Evolutionary conservation across 495 filamentous ascomycete species (phyloP).

Genomic region (Penicillium odoratum): DNA sequence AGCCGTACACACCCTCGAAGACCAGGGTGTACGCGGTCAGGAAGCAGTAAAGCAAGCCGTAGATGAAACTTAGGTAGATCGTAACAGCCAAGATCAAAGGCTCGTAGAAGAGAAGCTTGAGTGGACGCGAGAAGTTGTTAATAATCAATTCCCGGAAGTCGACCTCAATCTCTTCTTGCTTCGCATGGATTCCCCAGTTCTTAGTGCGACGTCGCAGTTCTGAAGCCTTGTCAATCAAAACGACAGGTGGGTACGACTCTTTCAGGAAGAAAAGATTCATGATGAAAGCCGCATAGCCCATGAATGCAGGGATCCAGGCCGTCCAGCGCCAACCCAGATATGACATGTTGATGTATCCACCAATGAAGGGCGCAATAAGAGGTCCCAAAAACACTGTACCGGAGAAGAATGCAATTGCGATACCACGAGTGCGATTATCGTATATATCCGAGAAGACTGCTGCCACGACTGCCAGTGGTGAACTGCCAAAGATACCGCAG

Average conservation of each 20-base stretch:
- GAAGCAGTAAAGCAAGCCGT: constrained; percentile 47
- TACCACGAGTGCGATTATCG: constrained; percentile 71
- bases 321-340: constrained; percentile 86
- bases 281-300: constrained; percentile 72
- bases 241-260: constrained; percentile 84
- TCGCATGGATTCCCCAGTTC: constrained; percentile 95
- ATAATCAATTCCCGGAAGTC: constrained; percentile 63
- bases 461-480: constrained; percentile 80
- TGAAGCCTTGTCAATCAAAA: constrained; percentile 74
- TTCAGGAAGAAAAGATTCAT: constrained; percentile 73
- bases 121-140: constrained; percentile 36
- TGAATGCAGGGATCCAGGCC: constrained; percentile 69
- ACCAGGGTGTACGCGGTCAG: constrained; percentile 47
- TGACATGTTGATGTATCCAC: constrained; percentile 63
- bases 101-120: constrained; percentile 29
- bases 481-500: constrained; percentile 62
- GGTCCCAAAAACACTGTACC: constrained; percentile 85
- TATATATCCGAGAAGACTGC: constrained; percentile 93
- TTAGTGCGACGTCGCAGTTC: constrained; percentile 78
- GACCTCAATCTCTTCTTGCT: constrained; percentile 90
- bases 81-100: constrained; percentile 32
- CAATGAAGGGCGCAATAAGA: constrained; percentile 79
- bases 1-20: constrained; percentile 39
- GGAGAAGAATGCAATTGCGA: constrained; percentile 69
- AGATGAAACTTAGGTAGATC: constrained; percentile 39